Evolutionary conservation across 345 rosid genomes (phyloP), one percentile per base, ranked within the genome.

Genomic region (Acer negundo): DNA sequence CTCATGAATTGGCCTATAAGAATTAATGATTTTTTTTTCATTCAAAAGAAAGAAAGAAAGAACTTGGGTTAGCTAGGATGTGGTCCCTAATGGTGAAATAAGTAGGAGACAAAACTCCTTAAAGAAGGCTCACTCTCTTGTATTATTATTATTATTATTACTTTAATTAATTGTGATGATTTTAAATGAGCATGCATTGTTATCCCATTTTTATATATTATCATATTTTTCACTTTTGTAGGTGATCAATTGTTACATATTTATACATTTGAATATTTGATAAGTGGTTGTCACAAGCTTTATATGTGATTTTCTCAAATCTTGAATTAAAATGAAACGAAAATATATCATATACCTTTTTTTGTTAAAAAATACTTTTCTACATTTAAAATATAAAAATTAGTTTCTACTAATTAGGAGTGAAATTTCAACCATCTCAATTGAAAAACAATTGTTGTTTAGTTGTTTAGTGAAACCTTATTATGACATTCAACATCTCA

Each of bases 61-160:
- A 46, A n/a, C 7, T 64, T 5, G 70, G 70, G 22, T 67, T 38
- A 59, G 63, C 63, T 22, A 59, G 20, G 22, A 38, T 20, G 67
- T 28, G 67, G 67, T 10, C 71, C 71, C 71, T 9, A 22, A 40
- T 68, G 31, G 4, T 44, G 71, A 68, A 46, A 69, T 47, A 69
- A 69, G 35, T 46, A 20, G 59, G 72, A 24, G 72, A 46, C 49
- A 46, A 40, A 23, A 20, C 20, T 24, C 53, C 22, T 40, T 1
- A 31, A 28, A 12, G 23, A 75, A 22, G 24, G 9, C n/a, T 19
- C 69, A 17, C 20, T 47, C 6, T 11, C 11, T 75, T 3, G 38
- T 20, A 63, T 63, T 24, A 62, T 23, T 63, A 63, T 16, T 13
- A 10, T 4, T 56, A 72, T 7, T 42, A 31, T 7, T 59, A 9